Evolutionary conservation across 805 yeast genomes (phyloP), one percentile per base, ranked within the genome.

Genomic region (Myxozyma vanderwaltii): DNA sequence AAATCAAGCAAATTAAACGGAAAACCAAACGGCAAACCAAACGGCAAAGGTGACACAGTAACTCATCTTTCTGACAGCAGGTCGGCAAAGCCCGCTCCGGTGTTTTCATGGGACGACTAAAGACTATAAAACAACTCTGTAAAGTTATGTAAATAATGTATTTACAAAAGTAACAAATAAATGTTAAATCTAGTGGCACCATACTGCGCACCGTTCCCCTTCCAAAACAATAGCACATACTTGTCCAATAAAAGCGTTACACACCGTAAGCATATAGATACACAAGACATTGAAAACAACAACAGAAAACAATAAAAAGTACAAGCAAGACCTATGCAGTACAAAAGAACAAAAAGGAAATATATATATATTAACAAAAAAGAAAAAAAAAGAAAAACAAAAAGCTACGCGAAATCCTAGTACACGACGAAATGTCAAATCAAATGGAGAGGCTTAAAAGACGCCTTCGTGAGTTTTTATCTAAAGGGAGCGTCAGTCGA

Each of bases 401-500:
- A 29, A 29, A n/a, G n/a, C n/a, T n/a, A n/a, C n/a, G n/a, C n/a
- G n/a, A n/a, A n/a, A n/a, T n/a, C n/a, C n/a, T n/a, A n/a, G n/a
- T n/a, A n/a, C n/a, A 17, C 38, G n/a, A 35, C 38, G n/a, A 35
- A 2, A 35, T 35, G 38, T 35, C n/a, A 17, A 13, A 35, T 35
- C n/a, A 13, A 35, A 35, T 35, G n/a, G 38, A 35, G 38, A 35
- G 38, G n/a, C n/a, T 13, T 35, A 35, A 13, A 35, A 13, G 43
- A 38, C 19, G 43, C 43, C 10, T n/a, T 8, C 17, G 19, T 38
- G 17, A 38, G 15, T n/a, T 27, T 12, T 50, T 15, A 50, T 27
- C 54, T n/a, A 26, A 50, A 50, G 15, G 39, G 46, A 6, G 45
- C 54, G 13, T 50, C 54, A 12, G 38, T 39, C 19, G 54, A 50